Percentiles rank a stretch among this genome's conserved stretches.
Evolutionary conservation across 345 rosid genomes (phyloP).

Genomic region (Sonneratia alba): DNA sequence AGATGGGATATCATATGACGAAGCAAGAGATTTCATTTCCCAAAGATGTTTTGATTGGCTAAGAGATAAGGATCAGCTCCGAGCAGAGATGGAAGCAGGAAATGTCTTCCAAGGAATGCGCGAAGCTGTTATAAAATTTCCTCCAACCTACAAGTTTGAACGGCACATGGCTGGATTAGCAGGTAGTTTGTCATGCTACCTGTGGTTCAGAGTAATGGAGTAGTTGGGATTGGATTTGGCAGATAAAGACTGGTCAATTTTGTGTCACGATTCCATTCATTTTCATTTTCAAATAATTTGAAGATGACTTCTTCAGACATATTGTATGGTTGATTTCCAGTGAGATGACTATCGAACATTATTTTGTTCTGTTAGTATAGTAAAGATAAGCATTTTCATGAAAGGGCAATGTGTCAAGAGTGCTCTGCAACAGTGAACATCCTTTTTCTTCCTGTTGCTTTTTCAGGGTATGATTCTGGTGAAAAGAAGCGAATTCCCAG

Average conservation of each 20-base stretch:
- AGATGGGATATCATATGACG: conserved; percentile 92
- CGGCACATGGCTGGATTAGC: conserved; percentile 75
- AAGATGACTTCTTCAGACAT: no score
- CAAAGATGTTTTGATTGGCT: conserved; percentile 99
- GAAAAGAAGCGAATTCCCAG: conserved; percentile 99
- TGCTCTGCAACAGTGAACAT: not conserved
- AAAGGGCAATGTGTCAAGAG: not conserved
- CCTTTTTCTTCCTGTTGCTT: conserved; percentile 1
- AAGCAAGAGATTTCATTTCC: conserved; percentile 94
- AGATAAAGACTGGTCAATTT: not conserved
- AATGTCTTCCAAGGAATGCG: conserved; percentile 99
- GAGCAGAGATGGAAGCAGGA: conserved; percentile 90
- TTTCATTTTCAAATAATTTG: no score
- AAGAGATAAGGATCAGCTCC: conserved; percentile 89
- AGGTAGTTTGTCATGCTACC: conserved; percentile 34
- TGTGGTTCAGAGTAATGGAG: not conserved
- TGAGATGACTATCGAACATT: not conserved
- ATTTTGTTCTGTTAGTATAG: not conserved
- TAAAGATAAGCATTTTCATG: not conserved
- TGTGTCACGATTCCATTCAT: not conserved
- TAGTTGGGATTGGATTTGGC: not conserved
- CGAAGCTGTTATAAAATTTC: conserved; percentile 84
- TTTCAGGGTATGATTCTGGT: conserved; percentile 86
- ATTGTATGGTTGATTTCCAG: not conserved
- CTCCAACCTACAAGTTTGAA: conserved; percentile 97